Conservation (phyloP, 805 yeast species). For the Candida silvicultrix region DNA sequence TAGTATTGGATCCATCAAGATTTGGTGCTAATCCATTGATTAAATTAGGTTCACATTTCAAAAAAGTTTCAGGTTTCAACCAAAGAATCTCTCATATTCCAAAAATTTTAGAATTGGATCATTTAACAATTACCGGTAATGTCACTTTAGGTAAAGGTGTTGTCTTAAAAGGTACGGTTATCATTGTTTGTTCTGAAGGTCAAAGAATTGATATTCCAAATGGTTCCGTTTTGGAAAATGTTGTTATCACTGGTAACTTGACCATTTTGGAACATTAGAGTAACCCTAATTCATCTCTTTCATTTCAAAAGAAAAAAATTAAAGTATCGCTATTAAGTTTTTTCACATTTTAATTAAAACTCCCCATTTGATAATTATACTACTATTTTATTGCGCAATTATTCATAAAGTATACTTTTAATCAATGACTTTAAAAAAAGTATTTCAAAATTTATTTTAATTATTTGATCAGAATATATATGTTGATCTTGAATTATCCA, state of each 20-base stretch:
- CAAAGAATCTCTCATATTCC: slow-evolving; percentile 93
- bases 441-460: no score
- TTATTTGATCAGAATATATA: no score
- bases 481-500: no score
- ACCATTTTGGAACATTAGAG: slow-evolving; percentile 83
- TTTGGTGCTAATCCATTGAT: slow-evolving; percentile 90
- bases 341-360: no score
- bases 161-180: slow-evolving; percentile 92
- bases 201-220: slow-evolving; percentile 96
- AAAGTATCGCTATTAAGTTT: no score
- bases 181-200: slow-evolving; percentile 95
- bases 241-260: slow-evolving; percentile 94
- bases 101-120: slow-evolving; percentile 92
- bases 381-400: no score
- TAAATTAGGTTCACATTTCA: slow-evolving; percentile 94
- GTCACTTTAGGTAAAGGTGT: slow-evolving; percentile 87
- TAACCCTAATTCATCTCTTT: background rate
- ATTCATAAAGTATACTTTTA: no score
- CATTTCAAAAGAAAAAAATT: background rate
- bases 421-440: no score
- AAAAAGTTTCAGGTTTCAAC: slow-evolving; percentile 90
- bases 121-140: slow-evolving; percentile 95
- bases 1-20: slow-evolving; percentile 76
- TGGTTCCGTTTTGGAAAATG: slow-evolving; percentile 91
- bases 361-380: no score